These are phyloP conservation scores for Termitomyces sp. DNA, from an alignment of 768 basidiomycete genomes.

Conservation along the genomic window DNA sequence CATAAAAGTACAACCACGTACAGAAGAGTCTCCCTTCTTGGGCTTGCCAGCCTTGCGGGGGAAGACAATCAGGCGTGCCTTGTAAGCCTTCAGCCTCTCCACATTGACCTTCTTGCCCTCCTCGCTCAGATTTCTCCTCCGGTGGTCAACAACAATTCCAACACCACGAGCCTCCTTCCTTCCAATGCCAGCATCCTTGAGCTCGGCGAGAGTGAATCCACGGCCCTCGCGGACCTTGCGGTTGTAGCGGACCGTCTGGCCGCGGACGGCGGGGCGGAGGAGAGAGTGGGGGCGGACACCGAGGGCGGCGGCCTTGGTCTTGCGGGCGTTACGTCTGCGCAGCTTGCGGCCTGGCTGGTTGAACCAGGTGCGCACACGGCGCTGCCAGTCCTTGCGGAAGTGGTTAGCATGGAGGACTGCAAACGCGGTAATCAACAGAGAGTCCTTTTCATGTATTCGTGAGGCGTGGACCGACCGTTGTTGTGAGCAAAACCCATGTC, in stretches of 20 bases:
- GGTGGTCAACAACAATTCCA: slow-evolving; percentile 95
- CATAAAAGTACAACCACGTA: slow-evolving; percentile 42
- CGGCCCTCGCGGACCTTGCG: slow-evolving; percentile 94
- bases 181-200: slow-evolving; percentile 94
- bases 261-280: slow-evolving; percentile 96
- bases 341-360: slow-evolving; percentile 98
- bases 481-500: slow-evolving; percentile 77
- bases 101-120: slow-evolving; percentile 96
- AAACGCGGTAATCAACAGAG: slow-evolving; percentile 1
- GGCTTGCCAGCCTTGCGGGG: slow-evolving; percentile 93
- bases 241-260: slow-evolving; percentile 97
- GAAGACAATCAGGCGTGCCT: slow-evolving; percentile 90
- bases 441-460: neutral
- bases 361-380: slow-evolving; percentile 95
- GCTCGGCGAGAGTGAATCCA: slow-evolving; percentile 90
- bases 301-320: slow-evolving; percentile 82
- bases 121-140: slow-evolving; percentile 93
- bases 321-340: slow-evolving; percentile 88
- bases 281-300: slow-evolving; percentile 89
- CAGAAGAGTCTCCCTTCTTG: slow-evolving; percentile 92
- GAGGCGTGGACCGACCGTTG: slow-evolving; percentile 51
- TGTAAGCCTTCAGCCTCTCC: slow-evolving; percentile 91
- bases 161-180: slow-evolving; percentile 89
- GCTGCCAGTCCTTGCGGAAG: slow-evolving; percentile 99
- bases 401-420: slow-evolving; percentile 88